Base-by-base conservation (phyloP, 2,329 filamentous ascomycete species). In the Corynespora cassiicola region DNA sequence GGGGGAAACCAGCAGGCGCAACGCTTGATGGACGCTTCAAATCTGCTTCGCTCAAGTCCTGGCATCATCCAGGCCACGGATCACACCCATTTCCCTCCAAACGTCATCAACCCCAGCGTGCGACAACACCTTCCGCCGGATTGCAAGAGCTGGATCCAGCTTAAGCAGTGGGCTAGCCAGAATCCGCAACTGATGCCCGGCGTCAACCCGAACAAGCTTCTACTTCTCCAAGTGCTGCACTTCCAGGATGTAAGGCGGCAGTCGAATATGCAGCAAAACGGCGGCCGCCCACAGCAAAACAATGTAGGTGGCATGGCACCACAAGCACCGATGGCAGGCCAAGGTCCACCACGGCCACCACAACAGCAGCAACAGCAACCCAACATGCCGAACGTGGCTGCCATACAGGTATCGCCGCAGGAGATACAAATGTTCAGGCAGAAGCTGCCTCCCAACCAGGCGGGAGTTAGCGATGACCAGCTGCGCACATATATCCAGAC, bases 141-240 rank as follows among this genome's bases (percentile, higher is more conserved):
- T 9, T 66, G 82, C 16, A 76, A 73, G 49, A 75, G 73, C 2
- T 84, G 80, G 80, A 74, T 73, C 7, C 75, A 81, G 39, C 65
- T 84, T 6, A 83, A 82, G 58, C 65, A 75, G 35, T 79, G 77
- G 69, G 74, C 74, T 11, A 53, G 58, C 18, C 65, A 73, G 27
- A 80, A 80, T 39, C 63, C 68, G 7, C 42, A 40, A 21, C 41
- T 61, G 9, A 27, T 62, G 10, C 52, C 58, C 11, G 51, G 54
- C 21, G 41, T 58, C 6, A 60, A 65, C 16, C 44, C 44, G 15
- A 44, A 61, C 4, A 66, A 59, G 42, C 47, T 71, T 11, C 42
- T 66, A 6, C 49, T 68, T 36, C 53, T 69, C 20, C 67, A 71
- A 42, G 66, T 63, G 2, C 48, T 75, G 23, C 75, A 79, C 44